Evolutionary conservation across 192 early-diverging fungal species (phyloP), one percentile per base, ranked within the genome.

Genomic region (Spinellus fusiger): DNA sequence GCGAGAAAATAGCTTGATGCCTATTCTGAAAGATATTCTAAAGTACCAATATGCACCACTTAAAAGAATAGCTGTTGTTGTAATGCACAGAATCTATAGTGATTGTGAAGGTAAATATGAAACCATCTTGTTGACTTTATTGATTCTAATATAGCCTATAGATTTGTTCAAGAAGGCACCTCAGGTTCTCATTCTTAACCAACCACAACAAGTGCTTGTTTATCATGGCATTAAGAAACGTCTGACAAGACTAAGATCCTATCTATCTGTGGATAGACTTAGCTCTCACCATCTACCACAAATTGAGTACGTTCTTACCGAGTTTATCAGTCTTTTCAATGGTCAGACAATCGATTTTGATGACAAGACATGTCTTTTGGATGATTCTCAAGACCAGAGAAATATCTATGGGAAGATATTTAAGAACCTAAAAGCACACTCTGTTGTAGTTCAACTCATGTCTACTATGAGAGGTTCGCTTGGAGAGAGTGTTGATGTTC

Each of bases 51-150:
- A 64, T 35, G 54, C 62, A 3, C 62, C 62, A 34, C 54, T 64
- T 16, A 64, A 64, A 56, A 37, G 46, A 12, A 49, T 64, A 9
- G 54, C 51, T 13, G 62, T 64, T 22, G 44, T 54, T 15, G 62
- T 64, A 10, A 64, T 64, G 62, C 62, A 64, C 54, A 31, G 62
- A 13, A 56, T 64, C 15, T 64, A 64, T 32, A 26, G 56, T 38
- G 62, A 64, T 32, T 49, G 34, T 34, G 62, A 64, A 56, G 62
- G 62, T 64, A 64, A 26, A 31, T 23, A 46, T 46, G 23, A 59
- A 51, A 29, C 13, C 1, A 27, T 29, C 33, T 2, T 10, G 55
- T 4, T 26, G 34, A 13, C 23, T 35, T 44, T 40, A 28, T 22
- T 27, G n/a, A 53, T 7, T 10, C 28, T 62, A 32, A 29, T 54